Evolutionary conservation across 805 yeast genomes (phyloP).

Genomic region (Yamadazyma akitaensis): DNA sequence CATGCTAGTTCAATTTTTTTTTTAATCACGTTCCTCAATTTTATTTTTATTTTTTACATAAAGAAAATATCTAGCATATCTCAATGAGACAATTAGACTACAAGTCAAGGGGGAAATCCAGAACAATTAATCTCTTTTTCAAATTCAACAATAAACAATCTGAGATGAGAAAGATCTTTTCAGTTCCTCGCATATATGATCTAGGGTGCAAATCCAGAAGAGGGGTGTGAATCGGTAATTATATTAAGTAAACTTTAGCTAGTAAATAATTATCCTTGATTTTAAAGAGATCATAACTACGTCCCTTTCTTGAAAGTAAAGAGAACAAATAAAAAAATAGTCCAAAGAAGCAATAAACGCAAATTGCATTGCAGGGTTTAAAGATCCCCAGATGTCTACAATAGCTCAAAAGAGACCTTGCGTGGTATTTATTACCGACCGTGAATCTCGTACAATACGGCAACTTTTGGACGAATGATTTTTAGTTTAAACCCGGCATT

Average conservation of each 20-base stretch:
- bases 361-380: background rate
- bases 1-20: too few relatives aligned
- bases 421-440: background rate
- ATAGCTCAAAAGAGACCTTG: background rate
- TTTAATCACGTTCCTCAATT: too few relatives aligned
- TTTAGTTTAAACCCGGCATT: slow-evolving; percentile 4
- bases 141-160: too few relatives aligned
- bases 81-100: slow-evolving; percentile 2
- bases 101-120: slow-evolving; percentile 1
- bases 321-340: too few relatives aligned
- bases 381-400: background rate
- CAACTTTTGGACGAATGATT: background rate
- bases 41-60: background rate
- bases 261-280: too few relatives aligned
- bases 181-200: too few relatives aligned
- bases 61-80: background rate
- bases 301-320: too few relatives aligned
- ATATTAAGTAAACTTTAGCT: background rate
- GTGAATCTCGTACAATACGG: background rate
- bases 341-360: background rate
- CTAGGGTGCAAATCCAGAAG: too few relatives aligned
- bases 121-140: slow-evolving; percentile 1
- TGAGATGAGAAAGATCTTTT: too few relatives aligned
- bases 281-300: too few relatives aligned
- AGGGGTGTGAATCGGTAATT: too few relatives aligned